phyloP scores from a whole-genome alignment of 75 land plant species.

The Sequoiadendron giganteum region DNA sequence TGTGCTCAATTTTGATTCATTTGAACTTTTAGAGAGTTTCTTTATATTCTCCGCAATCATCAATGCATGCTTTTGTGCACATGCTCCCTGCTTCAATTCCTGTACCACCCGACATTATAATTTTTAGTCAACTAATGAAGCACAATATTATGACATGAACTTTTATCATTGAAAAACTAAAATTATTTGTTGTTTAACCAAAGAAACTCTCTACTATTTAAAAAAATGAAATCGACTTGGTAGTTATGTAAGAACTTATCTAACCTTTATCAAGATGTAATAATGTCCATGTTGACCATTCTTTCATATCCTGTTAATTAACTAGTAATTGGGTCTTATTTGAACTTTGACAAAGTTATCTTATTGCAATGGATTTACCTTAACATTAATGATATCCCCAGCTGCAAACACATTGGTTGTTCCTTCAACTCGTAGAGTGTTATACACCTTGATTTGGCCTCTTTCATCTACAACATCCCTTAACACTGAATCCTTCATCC shows the following conservation, averaged over 20 bases:
- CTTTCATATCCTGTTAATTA: too few species aligned
- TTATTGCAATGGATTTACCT: conserved; percentile 22
- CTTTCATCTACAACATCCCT: conserved; percentile 34
- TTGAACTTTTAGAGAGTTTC: conserved; percentile 33
- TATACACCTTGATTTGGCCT: conserved; percentile 65
- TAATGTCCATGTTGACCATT: too few species aligned
- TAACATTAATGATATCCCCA: conserved; percentile 72
- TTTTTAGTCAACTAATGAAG: too few species aligned
- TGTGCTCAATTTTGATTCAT: conserved; percentile 28
- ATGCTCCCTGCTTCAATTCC: conserved; percentile 84
- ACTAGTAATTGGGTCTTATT: too few species aligned
- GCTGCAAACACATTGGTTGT: conserved; percentile 59
- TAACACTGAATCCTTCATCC: conserved; percentile 54
- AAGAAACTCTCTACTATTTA: too few species aligned
- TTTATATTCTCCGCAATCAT: conserved; percentile 64
- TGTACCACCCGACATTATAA: conserved; percentile 14
- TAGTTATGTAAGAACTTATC: too few species aligned
- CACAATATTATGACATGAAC: too few species aligned
- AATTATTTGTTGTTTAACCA: too few species aligned
- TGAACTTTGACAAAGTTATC: too few species aligned
- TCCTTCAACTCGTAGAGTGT: conserved; percentile 56
- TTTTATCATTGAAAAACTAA: too few species aligned
- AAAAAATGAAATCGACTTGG: too few species aligned
- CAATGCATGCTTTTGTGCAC: conserved; percentile 54
- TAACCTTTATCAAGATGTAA: too few species aligned